Percentiles rank a stretch among this genome's conserved stretches.
These are phyloP conservation scores for Elsinoe perseae DNA, from an alignment of 2,329 filamentous ascomycete species.

Conservation along the genomic window DNA sequence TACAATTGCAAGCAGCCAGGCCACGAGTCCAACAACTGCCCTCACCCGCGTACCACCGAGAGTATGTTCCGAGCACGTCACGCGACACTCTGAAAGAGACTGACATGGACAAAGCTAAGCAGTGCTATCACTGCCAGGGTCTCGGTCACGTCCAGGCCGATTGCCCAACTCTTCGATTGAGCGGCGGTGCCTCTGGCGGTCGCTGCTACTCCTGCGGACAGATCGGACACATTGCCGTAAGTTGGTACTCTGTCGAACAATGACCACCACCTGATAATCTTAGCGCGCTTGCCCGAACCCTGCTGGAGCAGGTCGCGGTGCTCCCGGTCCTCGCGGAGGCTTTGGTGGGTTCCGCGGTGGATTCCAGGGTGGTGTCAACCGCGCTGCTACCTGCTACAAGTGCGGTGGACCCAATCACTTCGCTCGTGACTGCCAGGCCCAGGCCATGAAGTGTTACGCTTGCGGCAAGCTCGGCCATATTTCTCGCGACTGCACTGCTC, in stretches of 20 bases:
- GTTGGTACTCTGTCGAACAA: constrained; percentile 29
- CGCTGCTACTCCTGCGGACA: constrained; percentile 97
- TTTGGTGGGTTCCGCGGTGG: constrained; percentile 42
- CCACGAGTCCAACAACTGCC: constrained; percentile 97
- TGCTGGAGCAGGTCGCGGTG: constrained; percentile 9
- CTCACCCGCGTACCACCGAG: constrained; percentile 91
- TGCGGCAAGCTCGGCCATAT: constrained; percentile 95
- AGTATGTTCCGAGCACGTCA: constrained; percentile 43
- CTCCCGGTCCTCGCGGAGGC: constrained; percentile 53
- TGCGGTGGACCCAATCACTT: constrained; percentile 90
- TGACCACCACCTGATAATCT: constrained; percentile 18
- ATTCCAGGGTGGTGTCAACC: constrained; percentile 60
- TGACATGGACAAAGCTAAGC: constrained; percentile 60
- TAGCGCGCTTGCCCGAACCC: constrained; percentile 79
- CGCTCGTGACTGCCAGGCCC: constrained; percentile 94
- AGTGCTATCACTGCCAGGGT: constrained; percentile 99
- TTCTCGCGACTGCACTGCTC: constrained; percentile 88
- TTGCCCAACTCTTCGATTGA: constrained; percentile 91
- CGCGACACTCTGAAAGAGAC: constrained; percentile 12
- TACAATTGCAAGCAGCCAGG: constrained; percentile 98
- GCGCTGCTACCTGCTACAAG: constrained; percentile 61
- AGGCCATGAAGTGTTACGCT: constrained; percentile 97
- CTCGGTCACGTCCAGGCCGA: constrained; percentile 97
- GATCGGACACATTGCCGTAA: constrained; percentile 81
- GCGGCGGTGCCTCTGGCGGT: constrained; percentile 67